phyloP scores from a whole-genome alignment of 106 monocot species.

The Dendrobium nobile region DNA sequence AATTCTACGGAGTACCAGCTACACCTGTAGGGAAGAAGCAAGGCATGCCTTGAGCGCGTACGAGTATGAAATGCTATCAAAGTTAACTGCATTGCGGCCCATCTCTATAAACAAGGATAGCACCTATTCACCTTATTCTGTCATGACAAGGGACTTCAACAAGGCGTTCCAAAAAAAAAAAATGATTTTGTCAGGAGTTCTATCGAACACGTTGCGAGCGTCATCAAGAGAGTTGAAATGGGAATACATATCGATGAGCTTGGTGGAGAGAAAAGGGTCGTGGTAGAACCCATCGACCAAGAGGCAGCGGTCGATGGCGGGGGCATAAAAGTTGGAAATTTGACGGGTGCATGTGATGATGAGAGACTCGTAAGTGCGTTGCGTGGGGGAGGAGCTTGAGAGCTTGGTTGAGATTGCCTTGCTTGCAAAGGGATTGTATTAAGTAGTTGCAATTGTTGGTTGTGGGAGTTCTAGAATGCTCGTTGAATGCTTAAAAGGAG shows the following conservation, averaged over 20 bases:
- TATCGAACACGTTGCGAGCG: constrained; percentile 70
- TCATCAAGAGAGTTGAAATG: constrained; percentile 25
- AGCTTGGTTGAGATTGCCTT: constrained; percentile 51
- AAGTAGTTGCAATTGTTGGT: constrained; percentile 52
- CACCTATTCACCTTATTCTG: constrained; percentile 44
- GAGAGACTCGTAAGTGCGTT: constrained; percentile 47
- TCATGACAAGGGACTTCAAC: constrained; percentile 43
- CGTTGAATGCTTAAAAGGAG: neutral
- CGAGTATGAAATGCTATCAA: constrained; percentile 66
- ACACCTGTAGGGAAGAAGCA: constrained; percentile 14
- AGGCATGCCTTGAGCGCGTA: constrained; percentile 74
- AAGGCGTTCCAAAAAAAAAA: constrained; percentile 74
- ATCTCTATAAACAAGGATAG: constrained; percentile 39
- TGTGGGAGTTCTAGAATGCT: neutral
- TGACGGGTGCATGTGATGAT: constrained; percentile 46
- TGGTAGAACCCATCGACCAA: constrained; percentile 35
- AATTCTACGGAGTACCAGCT: constrained; percentile 21
- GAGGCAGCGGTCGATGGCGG: constrained; percentile 40
- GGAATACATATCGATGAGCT: constrained; percentile 65
- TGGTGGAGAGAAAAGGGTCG: constrained; percentile 75
- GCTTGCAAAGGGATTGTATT: constrained; percentile 61
- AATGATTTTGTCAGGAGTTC: constrained; percentile 44
- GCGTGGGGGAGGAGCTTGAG: constrained; percentile 50
- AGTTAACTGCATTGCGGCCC: constrained; percentile 21
- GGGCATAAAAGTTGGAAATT: constrained; percentile 14